A percentile compares a stretch with the other conserved stretches of the same genome.
These are phyloP conservation scores for Tetracladium setigerum DNA, from an alignment of 495 filamentous ascomycete genomes.

Conservation along the genomic window DNA sequence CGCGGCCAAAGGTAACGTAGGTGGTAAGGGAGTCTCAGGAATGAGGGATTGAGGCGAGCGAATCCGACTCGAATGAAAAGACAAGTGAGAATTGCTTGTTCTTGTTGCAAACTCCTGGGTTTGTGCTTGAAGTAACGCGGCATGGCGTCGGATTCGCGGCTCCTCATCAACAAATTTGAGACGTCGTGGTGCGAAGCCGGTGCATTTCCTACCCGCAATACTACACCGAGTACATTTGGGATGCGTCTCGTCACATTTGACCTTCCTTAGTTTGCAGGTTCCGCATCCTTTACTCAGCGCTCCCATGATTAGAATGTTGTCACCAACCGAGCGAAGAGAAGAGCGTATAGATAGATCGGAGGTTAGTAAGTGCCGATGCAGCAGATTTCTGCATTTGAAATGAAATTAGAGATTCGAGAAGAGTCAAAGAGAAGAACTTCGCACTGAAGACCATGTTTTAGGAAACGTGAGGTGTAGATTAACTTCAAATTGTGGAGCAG, in stretches of 20 bases:
- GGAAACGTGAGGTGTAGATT: no score
- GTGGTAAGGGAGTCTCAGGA: background rate
- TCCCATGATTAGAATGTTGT: no score
- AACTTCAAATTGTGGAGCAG: no score
- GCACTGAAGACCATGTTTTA: no score
- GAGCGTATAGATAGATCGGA: no score
- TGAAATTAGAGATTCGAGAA: no score
- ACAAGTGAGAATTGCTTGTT: background rate
- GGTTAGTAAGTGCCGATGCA: no score
- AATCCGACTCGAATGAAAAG: background rate
- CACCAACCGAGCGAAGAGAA: no score
- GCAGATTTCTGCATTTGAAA: no score
- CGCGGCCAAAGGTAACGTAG: background rate
- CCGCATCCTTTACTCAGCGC: constrained; percentile 3
- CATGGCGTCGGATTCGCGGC: background rate
- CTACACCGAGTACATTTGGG: background rate
- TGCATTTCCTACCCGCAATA: background rate
- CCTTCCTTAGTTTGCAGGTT: constrained; percentile 3
- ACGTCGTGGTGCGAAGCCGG: background rate
- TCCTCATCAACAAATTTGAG: constrained; percentile 4
- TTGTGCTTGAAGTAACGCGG: background rate
- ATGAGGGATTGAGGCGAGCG: background rate
- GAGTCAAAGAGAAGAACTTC: no score
- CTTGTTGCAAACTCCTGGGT: background rate
- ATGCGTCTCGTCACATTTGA: constrained; percentile 6